Base-by-base conservation (phyloP, 2,329 filamentous ascomycete species). In the Didymella segeticola region DNA sequence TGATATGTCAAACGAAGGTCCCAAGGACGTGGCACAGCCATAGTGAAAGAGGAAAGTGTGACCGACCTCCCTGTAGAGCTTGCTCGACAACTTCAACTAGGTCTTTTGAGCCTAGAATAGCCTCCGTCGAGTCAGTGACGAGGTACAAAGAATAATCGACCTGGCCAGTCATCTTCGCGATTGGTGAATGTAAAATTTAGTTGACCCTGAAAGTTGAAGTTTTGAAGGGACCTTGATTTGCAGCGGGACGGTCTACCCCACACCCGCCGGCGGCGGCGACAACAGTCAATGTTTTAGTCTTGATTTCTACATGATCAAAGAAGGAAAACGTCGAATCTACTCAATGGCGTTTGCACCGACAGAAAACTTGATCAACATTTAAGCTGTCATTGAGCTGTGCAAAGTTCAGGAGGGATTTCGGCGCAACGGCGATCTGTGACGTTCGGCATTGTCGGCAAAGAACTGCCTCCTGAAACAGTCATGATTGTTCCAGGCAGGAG, bases 91-190 rank as follows among this genome's bases (percentile, higher is more conserved):
- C 87, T 9, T 83, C 65, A 55, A 85, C 83, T 30, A 97, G 81
- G 71, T 91, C 83, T 63, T 83, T 84, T 58, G 82, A 78, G 48
- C 89, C 89, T 36, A 97, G 86, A 63, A 96, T 91, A 27, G 86
- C 86, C 12, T 88, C 84, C n/a, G 92, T 96, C 43, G 91, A 95
- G 81, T 97, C 93, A 5, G 93, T 97, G 64, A 97, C 93, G 53
- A 97, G 83, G 73, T 97, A 97, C 31, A 97, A 80, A 42, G 88
- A 87, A 73, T 96, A 93, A 76, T 96, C 86, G 39, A 89, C 80
- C 17, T 66, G 58, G 55, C 61, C 63, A 25, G 77, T 68, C 70
- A 74, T 77, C 58, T 54, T 79, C 49, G 66, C 51, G 69, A 75
- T 78, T 55, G 45, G 25, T 14, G 11, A 26, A 9, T 14, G 10